These are phyloP conservation scores for Rhododendron williamsianum DNA, from an alignment of 148 eudicot genomes.

Conservation along the genomic window DNA sequence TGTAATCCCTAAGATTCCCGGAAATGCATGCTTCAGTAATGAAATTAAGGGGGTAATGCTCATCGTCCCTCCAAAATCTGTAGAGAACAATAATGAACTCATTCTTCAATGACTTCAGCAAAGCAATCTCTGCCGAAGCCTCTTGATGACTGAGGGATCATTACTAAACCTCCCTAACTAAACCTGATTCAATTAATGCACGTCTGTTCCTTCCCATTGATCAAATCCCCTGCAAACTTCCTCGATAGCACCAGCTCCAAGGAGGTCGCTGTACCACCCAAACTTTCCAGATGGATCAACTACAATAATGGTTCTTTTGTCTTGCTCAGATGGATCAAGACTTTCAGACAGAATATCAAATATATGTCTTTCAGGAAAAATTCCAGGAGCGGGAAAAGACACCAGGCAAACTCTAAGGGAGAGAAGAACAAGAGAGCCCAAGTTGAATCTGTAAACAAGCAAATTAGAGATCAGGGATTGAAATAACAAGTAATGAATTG, in stretches of 20 bases:
- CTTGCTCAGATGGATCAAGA: constrained; percentile 29
- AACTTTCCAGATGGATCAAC: constrained; percentile 62
- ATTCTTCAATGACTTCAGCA: constrained; percentile 53
- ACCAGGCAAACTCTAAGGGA: not conserved
- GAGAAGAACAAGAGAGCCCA: not conserved
- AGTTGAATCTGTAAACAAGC: not conserved
- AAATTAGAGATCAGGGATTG: not conserved
- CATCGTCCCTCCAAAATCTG: constrained; percentile 60
- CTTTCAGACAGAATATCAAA: constrained; percentile 44
- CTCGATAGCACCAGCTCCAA: constrained; percentile 72
- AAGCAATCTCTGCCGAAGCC: constrained; percentile 51
- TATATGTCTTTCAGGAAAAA: not conserved
- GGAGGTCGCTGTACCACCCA: constrained; percentile 63
- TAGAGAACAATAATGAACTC: constrained; percentile 48
- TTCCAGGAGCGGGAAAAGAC: not conserved
- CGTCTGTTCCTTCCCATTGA: constrained; percentile 73
- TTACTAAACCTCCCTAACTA: constrained; percentile 47
- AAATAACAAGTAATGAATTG: not conserved
- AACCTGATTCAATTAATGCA: constrained; percentile 71
- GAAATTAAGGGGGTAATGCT: constrained; percentile 47
- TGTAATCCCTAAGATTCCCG: too few relatives aligned
- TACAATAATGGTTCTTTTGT: constrained; percentile 57
- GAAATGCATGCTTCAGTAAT: constrained; percentile 64
- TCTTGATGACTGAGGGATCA: constrained; percentile 38
- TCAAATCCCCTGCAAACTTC: constrained; percentile 77